Evolutionary conservation across 306 rosid genomes (phyloP).

Genomic region (Rosa persica): DNA sequence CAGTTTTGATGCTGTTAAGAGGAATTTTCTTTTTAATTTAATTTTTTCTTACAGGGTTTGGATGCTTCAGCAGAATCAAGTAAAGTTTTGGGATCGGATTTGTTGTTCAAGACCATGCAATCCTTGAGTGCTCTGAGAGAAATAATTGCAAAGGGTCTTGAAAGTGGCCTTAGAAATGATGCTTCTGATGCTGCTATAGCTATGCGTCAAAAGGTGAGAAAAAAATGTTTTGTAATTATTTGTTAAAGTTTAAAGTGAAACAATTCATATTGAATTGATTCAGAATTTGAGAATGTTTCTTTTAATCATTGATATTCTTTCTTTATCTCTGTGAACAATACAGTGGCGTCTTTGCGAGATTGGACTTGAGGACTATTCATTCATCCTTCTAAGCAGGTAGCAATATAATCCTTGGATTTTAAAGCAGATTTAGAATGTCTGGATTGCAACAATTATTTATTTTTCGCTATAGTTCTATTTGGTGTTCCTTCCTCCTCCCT

Average conservation of each 20-base stretch:
- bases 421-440: neutral
- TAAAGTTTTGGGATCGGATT: conserved; percentile 33
- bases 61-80: conserved; percentile 59
- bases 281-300: conserved; percentile 19
- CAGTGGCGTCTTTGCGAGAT: conserved; percentile 99
- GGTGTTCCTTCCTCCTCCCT: neutral
- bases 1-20: conserved; percentile 20
- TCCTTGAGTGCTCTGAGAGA: conserved; percentile 76
- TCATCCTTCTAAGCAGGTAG: conserved; percentile 94
- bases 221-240: conserved; percentile 24
- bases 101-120: conserved; percentile 73
- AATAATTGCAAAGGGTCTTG: conserved; percentile 71
- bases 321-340: conserved; percentile 28
- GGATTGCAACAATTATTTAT: neutral
- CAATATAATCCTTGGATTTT: conserved; percentile 18
- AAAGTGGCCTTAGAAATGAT: conserved; percentile 98
- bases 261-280: conserved; percentile 14
- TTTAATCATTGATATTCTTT: conserved; percentile 23
- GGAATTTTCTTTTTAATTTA: conserved; percentile 18
- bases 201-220: conserved; percentile 89
- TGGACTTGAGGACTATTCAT: conserved; percentile 94
- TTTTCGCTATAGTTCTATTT: neutral
- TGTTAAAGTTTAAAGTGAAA: conserved; percentile 19
- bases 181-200: conserved; percentile 96
- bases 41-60: conserved; percentile 61